These are phyloP conservation scores for Suillus brevipes DNA, from an alignment of 768 basidiomycete genomes.

Conservation along the genomic window DNA sequence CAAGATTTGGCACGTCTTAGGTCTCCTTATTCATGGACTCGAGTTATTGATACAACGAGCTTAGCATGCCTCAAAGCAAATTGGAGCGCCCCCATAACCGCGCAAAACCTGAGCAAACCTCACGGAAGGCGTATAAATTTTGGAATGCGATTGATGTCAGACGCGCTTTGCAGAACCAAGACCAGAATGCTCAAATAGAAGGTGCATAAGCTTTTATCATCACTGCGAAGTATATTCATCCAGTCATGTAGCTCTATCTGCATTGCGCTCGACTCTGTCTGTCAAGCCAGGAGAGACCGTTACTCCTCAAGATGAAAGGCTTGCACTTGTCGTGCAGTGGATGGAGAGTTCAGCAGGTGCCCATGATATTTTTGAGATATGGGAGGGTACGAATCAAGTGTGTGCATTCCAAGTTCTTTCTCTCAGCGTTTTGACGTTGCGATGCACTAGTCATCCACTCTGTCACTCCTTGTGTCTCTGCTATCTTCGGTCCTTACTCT, in stretches of 20 bases:
- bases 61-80: slow-evolving; percentile 18
- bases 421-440: background rate
- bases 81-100: slow-evolving; percentile 22
- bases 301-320: slow-evolving; percentile 56
- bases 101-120: slow-evolving; percentile 19
- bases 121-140: slow-evolving; percentile 17
- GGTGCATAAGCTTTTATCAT: slow-evolving; percentile 17
- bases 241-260: slow-evolving; percentile 39
- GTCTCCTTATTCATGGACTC: background rate
- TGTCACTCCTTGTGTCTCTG: slow-evolving; percentile 48
- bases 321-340: slow-evolving; percentile 63
- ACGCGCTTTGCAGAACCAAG: slow-evolving; percentile 18
- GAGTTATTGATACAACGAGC: background rate
- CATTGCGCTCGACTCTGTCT: slow-evolving; percentile 65
- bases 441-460: slow-evolving; percentile 39
- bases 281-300: slow-evolving; percentile 51
- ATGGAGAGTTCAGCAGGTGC: slow-evolving; percentile 56
- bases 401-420: slow-evolving; percentile 18
- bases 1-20: background rate
- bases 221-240: background rate
- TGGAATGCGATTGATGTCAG: slow-evolving; percentile 25
- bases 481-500: slow-evolving; percentile 62
- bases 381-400: slow-evolving; percentile 57
- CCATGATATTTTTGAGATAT: slow-evolving; percentile 61
- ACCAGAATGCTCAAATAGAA: slow-evolving; percentile 19